Evolutionary conservation across 495 filamentous ascomycete species (phyloP).

Genomic region (Parachaetomium inaequale): DNA sequence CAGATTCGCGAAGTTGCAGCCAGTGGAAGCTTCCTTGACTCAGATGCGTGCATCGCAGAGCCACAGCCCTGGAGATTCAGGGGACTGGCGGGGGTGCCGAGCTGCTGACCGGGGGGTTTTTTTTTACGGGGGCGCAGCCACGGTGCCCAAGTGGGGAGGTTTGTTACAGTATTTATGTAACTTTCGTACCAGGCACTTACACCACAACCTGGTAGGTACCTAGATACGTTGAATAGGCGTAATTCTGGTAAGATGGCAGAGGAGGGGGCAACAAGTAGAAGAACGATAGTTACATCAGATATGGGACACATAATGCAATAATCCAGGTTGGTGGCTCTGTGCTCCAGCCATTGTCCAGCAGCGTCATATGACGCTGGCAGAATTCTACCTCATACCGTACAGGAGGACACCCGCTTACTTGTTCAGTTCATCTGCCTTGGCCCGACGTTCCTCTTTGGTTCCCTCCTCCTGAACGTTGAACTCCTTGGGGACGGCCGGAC

Average conservation of each 20-base stretch:
- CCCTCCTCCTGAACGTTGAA: slow-evolving; percentile 49
- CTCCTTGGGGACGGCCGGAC: slow-evolving; percentile 47
- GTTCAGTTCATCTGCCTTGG: slow-evolving; percentile 62
- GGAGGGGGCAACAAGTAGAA: no score
- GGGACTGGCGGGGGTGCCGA: background rate
- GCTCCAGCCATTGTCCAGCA: no score
- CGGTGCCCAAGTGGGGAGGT: slow-evolving; percentile 3
- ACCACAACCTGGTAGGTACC: no score
- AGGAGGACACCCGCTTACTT: slow-evolving; percentile 36
- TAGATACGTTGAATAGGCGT: no score
- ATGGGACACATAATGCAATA: no score
- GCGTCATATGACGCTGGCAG: no score
- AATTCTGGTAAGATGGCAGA: no score
- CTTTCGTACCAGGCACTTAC: background rate
- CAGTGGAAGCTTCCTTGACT: slow-evolving; percentile 12
- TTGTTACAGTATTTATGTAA: background rate
- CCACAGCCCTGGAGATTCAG: slow-evolving; percentile 7
- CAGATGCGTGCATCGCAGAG: slow-evolving; percentile 13
- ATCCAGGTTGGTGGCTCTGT: no score
- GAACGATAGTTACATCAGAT: no score
- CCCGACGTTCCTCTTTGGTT: slow-evolving; percentile 65
- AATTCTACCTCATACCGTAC: no score
- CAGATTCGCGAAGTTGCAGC: background rate
- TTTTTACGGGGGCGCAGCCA: slow-evolving; percentile 5
- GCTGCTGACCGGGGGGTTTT: background rate